Evolutionary conservation across 257 asterid genomes (phyloP), one percentile per base, ranked within the genome.

Genomic region (Parsonsia alboflavescens): DNA sequence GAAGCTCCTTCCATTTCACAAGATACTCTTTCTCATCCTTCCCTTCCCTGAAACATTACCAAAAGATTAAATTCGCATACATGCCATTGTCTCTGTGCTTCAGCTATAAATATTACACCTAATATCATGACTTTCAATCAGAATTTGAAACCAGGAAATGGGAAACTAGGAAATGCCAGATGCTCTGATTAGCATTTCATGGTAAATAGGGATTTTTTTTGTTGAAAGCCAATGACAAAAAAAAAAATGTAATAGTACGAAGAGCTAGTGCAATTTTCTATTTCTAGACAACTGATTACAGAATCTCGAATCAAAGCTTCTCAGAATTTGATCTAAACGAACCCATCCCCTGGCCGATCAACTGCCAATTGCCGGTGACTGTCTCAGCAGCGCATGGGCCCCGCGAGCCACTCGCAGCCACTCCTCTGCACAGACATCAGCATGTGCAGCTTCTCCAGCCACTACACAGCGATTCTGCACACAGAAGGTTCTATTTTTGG

Each of bases 1-100:
- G 79, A 80, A 95, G 99, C 82, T 95, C 99, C 84, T 95, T 95
- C 99, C 99, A 95, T 83, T 95, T 95, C 73, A 95, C 97, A 76
- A 89, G 89, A 86, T 90, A 95, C 83, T 95, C 97, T 77, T 88
- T 95, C 53, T 81, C 97, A 56, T 81, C 88, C 65, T 83, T 96
- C 11, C 79, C 79, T 57, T 85, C 96, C 92, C 96, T 92, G 81
- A 73, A 53, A 75, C 46, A 41, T 11, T 36, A 73, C 70, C 73
- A 73, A 71, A 68, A 61, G 8, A 72, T 48, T 30, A 28, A 77
- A 49, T 22, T 39, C 4, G 26, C 67, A 57, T 22, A 0, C 24
- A 52, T 48, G 54, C n/a, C 54, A 21, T 52, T 58, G 62, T 68
- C 21, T 7, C 17, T 73, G 28, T 44, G 50, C 53, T 28, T 21